Evolutionary conservation across 352 stramenopile species (phyloP).

Genomic region (Plasmopara muralis): DNA sequence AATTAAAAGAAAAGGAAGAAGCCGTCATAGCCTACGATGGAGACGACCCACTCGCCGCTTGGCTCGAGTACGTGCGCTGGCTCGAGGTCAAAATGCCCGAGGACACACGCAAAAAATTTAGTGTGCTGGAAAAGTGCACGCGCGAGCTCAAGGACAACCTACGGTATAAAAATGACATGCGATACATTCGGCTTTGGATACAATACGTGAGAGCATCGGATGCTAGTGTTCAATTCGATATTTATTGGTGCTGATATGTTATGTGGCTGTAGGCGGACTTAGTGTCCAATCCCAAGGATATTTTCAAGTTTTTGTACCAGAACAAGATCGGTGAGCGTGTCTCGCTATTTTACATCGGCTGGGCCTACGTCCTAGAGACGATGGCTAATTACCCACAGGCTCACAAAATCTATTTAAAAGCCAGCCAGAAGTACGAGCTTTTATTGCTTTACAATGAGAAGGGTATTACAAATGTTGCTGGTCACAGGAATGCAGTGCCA

Average conservation of each 20-base stretch:
- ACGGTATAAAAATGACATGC: slow-evolving; percentile 69
- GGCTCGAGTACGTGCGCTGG: slow-evolving; percentile 74
- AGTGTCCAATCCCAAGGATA: slow-evolving; percentile 81
- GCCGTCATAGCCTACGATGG: slow-evolving; percentile 42
- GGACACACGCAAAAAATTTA: slow-evolving; percentile 76
- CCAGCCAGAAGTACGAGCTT: slow-evolving; percentile 69
- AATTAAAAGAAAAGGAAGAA: slow-evolving; percentile 46
- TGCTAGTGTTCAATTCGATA: neutral
- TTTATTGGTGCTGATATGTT: slow-evolving; percentile 2
- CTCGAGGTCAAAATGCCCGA: slow-evolving; percentile 76
- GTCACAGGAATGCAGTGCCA: slow-evolving; percentile 55
- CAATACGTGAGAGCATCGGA: slow-evolving; percentile 57
- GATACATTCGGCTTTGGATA: slow-evolving; percentile 82
- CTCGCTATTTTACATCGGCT: slow-evolving; percentile 81
- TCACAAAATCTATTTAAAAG: slow-evolving; percentile 83
- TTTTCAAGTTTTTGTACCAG: slow-evolving; percentile 86
- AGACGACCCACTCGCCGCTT: slow-evolving; percentile 59
- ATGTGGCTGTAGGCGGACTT: slow-evolving; percentile 56
- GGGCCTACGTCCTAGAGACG: slow-evolving; percentile 77
- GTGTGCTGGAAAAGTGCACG: slow-evolving; percentile 66
- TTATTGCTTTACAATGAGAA: neutral
- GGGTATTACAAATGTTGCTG: slow-evolving; percentile 3
- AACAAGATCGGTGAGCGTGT: slow-evolving; percentile 81
- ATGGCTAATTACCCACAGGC: slow-evolving; percentile 76
- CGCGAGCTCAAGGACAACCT: slow-evolving; percentile 52